Percentiles rank a stretch among this genome's conserved stretches.
These are phyloP conservation scores for Saccharomyces uvarum DNA, from an alignment of 1,139 yeast genomes.

Conservation along the genomic window DNA sequence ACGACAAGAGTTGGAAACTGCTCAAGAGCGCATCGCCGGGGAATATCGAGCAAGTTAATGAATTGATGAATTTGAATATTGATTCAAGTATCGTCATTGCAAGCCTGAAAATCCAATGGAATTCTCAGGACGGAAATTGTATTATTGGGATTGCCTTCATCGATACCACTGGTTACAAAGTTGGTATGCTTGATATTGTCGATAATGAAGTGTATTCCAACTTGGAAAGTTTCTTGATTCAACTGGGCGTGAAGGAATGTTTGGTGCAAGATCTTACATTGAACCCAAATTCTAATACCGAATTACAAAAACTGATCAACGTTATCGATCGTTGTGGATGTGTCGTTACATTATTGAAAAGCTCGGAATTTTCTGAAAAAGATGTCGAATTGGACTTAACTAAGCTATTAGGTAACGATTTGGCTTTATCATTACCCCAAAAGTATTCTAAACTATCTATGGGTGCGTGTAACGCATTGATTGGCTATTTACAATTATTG, in stretches of 20 bases:
- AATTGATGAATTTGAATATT: conserved; percentile 45
- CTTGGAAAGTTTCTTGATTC: conserved; percentile 76
- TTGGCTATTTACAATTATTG: conserved; percentile 52
- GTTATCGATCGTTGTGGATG: conserved; percentile 70
- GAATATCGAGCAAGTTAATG: conserved; percentile 74
- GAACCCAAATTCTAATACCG: conserved; percentile 35
- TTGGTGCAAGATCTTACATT: conserved; percentile 47
- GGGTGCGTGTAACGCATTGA: conserved; percentile 33
- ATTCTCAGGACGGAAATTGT: conserved; percentile 38
- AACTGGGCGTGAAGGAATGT: conserved; percentile 82
- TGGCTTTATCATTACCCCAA: conserved; percentile 52
- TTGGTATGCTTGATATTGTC: conserved; percentile 71
- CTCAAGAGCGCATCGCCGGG: conserved; percentile 79
- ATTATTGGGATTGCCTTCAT: conserved; percentile 71
- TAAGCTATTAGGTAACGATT: conserved; percentile 48
- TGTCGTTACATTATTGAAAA: conserved; percentile 53
- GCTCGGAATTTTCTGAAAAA: conserved; percentile 47
- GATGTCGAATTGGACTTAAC: conserved; percentile 70
- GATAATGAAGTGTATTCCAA: conserved; percentile 86
- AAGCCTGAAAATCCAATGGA: conserved; percentile 51
- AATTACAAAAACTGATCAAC: conserved; percentile 46
- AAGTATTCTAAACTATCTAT: conserved; percentile 34
- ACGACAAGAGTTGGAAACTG: conserved; percentile 51
- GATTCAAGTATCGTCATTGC: conserved; percentile 65
- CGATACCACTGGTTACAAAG: conserved; percentile 58